Percentiles rank a stretch among this genome's conserved stretches.
These are phyloP conservation scores for Neonectria hederae DNA, from an alignment of 2,329 filamentous ascomycete genomes.

Conservation along the genomic window DNA sequence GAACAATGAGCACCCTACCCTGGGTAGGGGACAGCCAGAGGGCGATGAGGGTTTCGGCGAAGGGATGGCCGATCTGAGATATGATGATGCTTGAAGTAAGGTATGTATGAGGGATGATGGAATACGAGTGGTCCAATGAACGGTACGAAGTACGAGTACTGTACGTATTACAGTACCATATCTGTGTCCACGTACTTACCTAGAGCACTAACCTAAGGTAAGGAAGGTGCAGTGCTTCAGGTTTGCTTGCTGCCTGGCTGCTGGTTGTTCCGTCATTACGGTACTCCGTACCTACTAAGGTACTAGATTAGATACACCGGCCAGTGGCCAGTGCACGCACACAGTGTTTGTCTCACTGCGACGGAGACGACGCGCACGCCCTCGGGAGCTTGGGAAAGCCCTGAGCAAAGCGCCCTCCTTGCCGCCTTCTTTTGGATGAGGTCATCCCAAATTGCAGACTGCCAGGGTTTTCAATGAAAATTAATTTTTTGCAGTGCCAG, in stretches of 20 bases:
- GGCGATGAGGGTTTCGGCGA: background rate
- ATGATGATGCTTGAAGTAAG: slow-evolving; percentile 3
- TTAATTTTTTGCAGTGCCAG: background rate
- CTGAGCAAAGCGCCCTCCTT: background rate
- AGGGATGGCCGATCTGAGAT: background rate
- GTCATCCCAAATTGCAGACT: background rate
- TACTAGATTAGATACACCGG: too few relatives aligned
- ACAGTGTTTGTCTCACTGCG: background rate
- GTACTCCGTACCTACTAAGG: too few relatives aligned
- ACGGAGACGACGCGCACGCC: background rate
- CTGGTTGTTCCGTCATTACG: background rate
- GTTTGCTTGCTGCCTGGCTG: background rate
- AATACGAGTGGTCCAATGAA: background rate
- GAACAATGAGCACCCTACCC: slow-evolving; percentile 1
- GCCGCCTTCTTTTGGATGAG: background rate
- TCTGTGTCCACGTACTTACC: too few relatives aligned
- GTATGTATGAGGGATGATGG: background rate
- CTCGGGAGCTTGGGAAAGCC: background rate
- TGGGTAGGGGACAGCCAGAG: slow-evolving; percentile 8
- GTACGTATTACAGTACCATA: background rate
- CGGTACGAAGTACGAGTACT: background rate
- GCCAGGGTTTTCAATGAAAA: background rate
- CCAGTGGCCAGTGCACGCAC: background rate
- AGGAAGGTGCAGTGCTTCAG: background rate
- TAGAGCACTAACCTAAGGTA: too few relatives aligned